Percentiles rank a stretch among this genome's conserved stretches.
phyloP scores from a whole-genome alignment of 116 monocot species.

The Papilionanthe hybrid region DNA sequence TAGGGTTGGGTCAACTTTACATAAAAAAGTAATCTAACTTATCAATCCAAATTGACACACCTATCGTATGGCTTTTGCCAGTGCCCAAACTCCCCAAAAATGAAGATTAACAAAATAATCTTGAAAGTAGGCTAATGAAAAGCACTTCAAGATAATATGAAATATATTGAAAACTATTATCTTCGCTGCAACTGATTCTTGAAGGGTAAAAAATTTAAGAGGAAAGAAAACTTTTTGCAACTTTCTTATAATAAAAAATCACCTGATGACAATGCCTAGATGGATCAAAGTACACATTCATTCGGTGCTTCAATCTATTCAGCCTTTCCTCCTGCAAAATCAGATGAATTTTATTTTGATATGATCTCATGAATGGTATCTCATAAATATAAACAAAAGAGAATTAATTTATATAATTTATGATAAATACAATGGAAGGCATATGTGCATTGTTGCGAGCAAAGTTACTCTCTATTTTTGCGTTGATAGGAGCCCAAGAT shows the following conservation, averaged over 20 bases:
- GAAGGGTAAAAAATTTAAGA: neutral
- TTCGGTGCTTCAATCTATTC: constrained; percentile 51
- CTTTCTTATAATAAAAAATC: neutral
- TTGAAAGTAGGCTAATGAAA: neutral
- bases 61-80: too few species aligned
- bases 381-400: neutral
- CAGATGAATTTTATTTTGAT: neutral
- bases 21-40: too few species aligned
- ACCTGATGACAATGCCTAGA: constrained; percentile 57
- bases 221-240: neutral
- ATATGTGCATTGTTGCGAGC: neutral
- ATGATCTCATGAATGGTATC: neutral
- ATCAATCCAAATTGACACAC: too few species aligned
- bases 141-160: neutral
- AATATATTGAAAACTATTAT: neutral
- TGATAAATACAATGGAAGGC: neutral
- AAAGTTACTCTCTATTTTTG: too few species aligned
- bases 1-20: too few species aligned
- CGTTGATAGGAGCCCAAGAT: too few species aligned
- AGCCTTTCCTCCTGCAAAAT: constrained; percentile 46
- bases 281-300: constrained; percentile 52
- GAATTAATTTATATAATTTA: neutral
- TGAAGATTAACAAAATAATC: neutral
- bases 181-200: neutral
- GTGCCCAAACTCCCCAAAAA: neutral